Percentiles rank a stretch among this genome's conserved stretches.
These are phyloP conservation scores for Silybum marianum DNA, from an alignment of 129 eudicot species.

Conservation along the genomic window DNA sequence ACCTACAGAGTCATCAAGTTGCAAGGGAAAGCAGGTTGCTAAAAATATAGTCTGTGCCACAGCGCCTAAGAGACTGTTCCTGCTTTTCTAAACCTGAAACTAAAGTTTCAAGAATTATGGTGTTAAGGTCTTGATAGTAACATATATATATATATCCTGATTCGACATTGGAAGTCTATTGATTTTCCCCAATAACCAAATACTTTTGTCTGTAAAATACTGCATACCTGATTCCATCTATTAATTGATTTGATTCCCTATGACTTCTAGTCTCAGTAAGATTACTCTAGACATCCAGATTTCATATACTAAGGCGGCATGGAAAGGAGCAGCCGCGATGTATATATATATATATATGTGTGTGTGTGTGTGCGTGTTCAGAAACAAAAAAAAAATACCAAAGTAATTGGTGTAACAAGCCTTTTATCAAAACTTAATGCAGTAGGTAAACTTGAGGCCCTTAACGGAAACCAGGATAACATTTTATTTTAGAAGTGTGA, in stretches of 20 bases:
- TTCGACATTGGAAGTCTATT: too few relatives aligned
- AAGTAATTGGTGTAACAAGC: not conserved
- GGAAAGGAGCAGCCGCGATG: too few relatives aligned
- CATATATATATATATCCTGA: not conserved
- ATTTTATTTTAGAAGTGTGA: not conserved
- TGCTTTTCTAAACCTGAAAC: not conserved
- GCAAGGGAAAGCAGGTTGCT: not conserved
- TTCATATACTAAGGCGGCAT: too few relatives aligned
- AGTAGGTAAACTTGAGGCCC: not conserved
- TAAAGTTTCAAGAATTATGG: not conserved
- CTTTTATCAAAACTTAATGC: not conserved
- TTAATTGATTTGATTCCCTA: too few relatives aligned
- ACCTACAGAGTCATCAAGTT: not conserved
- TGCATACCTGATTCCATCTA: too few relatives aligned
- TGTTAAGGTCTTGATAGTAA: not conserved
- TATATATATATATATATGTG: too few relatives aligned
- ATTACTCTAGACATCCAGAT: too few relatives aligned
- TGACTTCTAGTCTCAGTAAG: too few relatives aligned
- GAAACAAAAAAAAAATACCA: not conserved
- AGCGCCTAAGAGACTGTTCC: not conserved
- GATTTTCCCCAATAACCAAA: too few relatives aligned
- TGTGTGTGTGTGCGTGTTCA: not conserved
- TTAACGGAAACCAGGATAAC: not conserved
- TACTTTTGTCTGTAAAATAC: too few relatives aligned
- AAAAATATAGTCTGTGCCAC: not conserved